Conservation (phyloP, 495 filamentous ascomycete genomes). For the Pyrenula massariospora region DNA sequence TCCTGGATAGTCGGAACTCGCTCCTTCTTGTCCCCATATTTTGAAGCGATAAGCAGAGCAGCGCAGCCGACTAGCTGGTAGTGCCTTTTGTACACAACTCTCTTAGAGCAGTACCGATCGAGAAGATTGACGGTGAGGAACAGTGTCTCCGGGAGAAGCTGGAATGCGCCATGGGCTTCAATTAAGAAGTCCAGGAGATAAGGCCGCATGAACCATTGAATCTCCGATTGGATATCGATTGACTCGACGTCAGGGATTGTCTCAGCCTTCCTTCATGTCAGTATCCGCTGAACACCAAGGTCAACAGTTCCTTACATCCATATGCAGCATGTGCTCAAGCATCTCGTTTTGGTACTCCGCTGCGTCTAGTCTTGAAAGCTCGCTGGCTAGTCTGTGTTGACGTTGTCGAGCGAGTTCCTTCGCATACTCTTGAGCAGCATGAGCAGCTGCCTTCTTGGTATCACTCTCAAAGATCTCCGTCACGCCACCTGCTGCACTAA, state of each 20-base stretch:
- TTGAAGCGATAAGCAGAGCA: conserved; percentile 90
- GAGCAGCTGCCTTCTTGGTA: conserved; percentile 20
- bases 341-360: conserved; percentile 91
- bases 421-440: conserved; percentile 47
- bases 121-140: conserved; percentile 95
- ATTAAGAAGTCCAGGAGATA: conserved; percentile 98
- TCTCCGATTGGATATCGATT: conserved; percentile 97
- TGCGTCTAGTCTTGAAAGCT: conserved; percentile 67
- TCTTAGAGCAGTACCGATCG: conserved; percentile 92
- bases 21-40: conserved; percentile 98
- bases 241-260: conserved; percentile 92
- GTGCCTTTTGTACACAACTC: conserved; percentile 98
- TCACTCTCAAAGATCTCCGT: neutral
- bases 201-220: conserved; percentile 98
- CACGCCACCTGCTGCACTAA: neutral
- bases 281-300: conserved; percentile 8
- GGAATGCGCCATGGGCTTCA: conserved; percentile 92
- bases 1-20: conserved; percentile 90
- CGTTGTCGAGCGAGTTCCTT: conserved; percentile 62
- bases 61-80: conserved; percentile 97
- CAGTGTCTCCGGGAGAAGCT: conserved; percentile 83
- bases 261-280: conserved; percentile 49
- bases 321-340: conserved; percentile 82
- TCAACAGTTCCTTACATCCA: conserved; percentile 62
- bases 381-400: conserved; percentile 75